Conservation (phyloP, 192 early-diverging fungal species). For the Backusella sp. region DNA sequence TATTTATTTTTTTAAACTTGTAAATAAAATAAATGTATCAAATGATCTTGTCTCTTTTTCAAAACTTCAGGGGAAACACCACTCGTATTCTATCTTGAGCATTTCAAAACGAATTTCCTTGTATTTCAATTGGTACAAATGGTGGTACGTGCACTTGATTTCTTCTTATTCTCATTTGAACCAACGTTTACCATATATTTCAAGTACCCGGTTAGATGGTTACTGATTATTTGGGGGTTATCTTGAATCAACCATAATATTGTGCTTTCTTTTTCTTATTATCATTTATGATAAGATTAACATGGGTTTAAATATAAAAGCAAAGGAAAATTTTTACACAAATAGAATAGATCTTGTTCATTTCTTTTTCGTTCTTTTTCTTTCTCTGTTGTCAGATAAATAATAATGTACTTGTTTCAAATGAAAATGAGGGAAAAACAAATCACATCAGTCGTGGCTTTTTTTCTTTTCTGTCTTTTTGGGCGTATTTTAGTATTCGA, state of each 20-base stretch:
- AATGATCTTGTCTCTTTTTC: not conserved
- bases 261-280: not conserved
- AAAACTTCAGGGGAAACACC: conserved; percentile 4
- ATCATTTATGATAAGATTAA: not conserved
- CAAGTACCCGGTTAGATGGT: not conserved
- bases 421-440: not conserved
- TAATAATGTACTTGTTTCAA: not conserved
- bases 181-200: not conserved
- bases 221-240: not conserved
- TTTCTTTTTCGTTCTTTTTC: not conserved
- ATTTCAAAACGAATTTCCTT: not conserved
- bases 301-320: not conserved
- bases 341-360: not conserved
- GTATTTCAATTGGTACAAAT: not conserved
- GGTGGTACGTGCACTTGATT: not conserved
- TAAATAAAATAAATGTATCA: not conserved
- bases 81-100: not conserved
- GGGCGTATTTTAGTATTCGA: not conserved
- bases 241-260: not conserved
- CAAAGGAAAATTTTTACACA: not conserved
- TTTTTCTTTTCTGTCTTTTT: not conserved
- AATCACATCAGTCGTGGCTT: not conserved
- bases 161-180: conserved; percentile 2
- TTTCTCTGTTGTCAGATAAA: not conserved
- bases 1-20: not conserved